Conservation (phyloP, 176 grass and related monocot species). For the Lolium perenne region DNA sequence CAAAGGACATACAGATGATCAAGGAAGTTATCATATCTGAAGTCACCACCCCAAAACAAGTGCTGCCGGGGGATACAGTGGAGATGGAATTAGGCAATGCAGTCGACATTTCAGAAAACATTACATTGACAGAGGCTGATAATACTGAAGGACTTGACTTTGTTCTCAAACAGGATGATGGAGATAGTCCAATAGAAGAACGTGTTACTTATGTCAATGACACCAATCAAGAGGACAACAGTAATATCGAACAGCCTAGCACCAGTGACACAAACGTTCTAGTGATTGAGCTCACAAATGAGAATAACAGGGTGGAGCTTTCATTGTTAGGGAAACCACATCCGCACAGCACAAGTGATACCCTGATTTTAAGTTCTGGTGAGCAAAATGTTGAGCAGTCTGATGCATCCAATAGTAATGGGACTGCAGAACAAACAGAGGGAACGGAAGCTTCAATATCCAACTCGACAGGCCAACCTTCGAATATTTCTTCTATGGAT, state of each 20-base stretch:
- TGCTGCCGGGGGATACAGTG: slow-evolving; percentile 24
- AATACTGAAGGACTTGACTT: slow-evolving; percentile 16
- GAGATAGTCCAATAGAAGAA: slow-evolving; percentile 34
- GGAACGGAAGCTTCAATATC: slow-evolving; percentile 30
- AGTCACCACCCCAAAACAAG: slow-evolving; percentile 50
- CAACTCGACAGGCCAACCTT: slow-evolving; percentile 28
- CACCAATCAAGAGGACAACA: slow-evolving; percentile 36
- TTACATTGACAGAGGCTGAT: slow-evolving; percentile 2
- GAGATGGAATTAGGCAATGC: slow-evolving; percentile 40
- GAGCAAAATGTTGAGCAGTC: slow-evolving; percentile 30
- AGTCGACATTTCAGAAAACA: slow-evolving; percentile 39
- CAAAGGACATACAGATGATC: slow-evolving; percentile 53
- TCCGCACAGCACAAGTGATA: slow-evolving; percentile 10
- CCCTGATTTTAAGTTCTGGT: slow-evolving; percentile 14
- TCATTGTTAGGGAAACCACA: slow-evolving; percentile 28
- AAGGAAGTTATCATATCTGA: slow-evolving; percentile 65
- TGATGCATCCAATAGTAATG: slow-evolving; percentile 27
- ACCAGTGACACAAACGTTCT: slow-evolving; percentile 7
- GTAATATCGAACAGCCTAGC: slow-evolving; percentile 5
- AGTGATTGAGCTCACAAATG: slow-evolving; percentile 28
- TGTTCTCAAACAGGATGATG: slow-evolving; percentile 31
- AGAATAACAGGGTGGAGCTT: slow-evolving; percentile 37
- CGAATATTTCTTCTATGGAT: slow-evolving; percentile 37
- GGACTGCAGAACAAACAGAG: slow-evolving; percentile 15
- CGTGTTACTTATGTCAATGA: slow-evolving; percentile 37